A percentile compares a stretch with the other conserved stretches of the same genome.
Conservation (phyloP, 83 land plant species). For the Thuja plicata region DNA sequence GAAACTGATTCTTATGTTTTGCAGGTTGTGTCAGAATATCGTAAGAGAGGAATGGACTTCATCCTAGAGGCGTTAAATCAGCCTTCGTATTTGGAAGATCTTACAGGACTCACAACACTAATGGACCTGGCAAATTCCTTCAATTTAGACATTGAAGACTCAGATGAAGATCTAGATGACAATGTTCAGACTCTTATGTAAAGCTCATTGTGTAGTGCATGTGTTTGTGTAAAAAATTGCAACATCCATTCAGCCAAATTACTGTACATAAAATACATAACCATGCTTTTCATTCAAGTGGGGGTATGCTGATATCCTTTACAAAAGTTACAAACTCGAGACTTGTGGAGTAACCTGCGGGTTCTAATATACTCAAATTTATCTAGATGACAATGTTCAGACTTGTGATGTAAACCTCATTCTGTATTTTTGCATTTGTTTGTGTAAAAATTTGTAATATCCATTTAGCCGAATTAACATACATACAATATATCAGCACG, state of each 20-base stretch:
- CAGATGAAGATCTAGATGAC: slow-evolving; percentile 32
- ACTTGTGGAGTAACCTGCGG: neutral
- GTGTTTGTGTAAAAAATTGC: neutral
- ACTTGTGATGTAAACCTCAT: neutral
- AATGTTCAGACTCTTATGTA: neutral
- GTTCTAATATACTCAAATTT: neutral
- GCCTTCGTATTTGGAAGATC: slow-evolving; percentile 92
- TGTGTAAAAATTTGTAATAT: neutral
- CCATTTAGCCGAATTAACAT: neutral
- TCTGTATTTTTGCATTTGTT: neutral
- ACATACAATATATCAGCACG: neutral
- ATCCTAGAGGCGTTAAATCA: slow-evolving; percentile 79
- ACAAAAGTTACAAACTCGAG: neutral
- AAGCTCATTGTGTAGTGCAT: neutral
- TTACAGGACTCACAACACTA: slow-evolving; percentile 93
- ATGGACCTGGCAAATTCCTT: slow-evolving; percentile 62
- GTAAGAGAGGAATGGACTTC: slow-evolving; percentile 81
- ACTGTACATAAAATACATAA: neutral
- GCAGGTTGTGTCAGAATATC: slow-evolving; percentile 88
- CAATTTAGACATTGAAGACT: slow-evolving; percentile 76
- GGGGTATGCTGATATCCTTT: neutral
- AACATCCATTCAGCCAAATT: neutral
- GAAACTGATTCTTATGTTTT: slow-evolving; percentile 12
- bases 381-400: slow-evolving; percentile 14
- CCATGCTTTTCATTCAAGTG: neutral